Evolutionary conservation across 768 basidiomycete species (phyloP).

Genomic region (Cyathus striatus): DNA sequence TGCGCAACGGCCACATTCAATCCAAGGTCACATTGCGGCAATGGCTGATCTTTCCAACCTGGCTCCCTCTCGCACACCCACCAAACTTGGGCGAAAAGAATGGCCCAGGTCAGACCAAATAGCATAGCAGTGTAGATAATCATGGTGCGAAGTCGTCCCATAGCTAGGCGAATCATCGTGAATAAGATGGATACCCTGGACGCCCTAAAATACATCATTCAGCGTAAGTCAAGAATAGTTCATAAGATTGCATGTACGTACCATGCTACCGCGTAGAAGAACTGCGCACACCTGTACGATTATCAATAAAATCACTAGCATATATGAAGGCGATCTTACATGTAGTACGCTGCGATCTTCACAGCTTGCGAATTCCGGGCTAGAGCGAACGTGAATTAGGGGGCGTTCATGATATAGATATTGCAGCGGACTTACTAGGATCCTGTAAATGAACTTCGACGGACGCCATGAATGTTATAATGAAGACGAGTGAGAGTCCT

Average conservation of each 20-base stretch:
- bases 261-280: conserved; percentile 18
- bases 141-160: conserved; percentile 10
- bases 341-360: conserved; percentile 13
- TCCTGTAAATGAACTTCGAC: conserved; percentile 16
- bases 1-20: conserved; percentile 1
- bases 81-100: conserved; percentile 31
- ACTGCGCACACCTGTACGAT: conserved; percentile 8
- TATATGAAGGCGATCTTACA: conserved; percentile 6
- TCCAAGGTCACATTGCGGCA: background rate
- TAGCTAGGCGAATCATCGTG: conserved; percentile 33
- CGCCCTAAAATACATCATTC: conserved; percentile 14
- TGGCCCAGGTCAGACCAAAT: conserved; percentile 13
- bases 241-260: conserved; percentile 3
- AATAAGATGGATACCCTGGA: conserved; percentile 35
- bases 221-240: too few relatives aligned
- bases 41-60: conserved; percentile 12
- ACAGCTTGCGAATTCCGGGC: conserved; percentile 8
- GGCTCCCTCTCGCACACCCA: conserved; percentile 24
- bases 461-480: conserved; percentile 12
- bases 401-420: too few relatives aligned
- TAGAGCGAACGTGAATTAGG: too few relatives aligned
- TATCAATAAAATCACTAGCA: background rate
- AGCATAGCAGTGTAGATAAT: conserved; percentile 17
- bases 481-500: conserved; percentile 10
- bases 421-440: conserved; percentile 10